These are phyloP conservation scores for Didymella pomorum DNA, from an alignment of 2,329 filamentous ascomycete species.

Conservation along the genomic window DNA sequence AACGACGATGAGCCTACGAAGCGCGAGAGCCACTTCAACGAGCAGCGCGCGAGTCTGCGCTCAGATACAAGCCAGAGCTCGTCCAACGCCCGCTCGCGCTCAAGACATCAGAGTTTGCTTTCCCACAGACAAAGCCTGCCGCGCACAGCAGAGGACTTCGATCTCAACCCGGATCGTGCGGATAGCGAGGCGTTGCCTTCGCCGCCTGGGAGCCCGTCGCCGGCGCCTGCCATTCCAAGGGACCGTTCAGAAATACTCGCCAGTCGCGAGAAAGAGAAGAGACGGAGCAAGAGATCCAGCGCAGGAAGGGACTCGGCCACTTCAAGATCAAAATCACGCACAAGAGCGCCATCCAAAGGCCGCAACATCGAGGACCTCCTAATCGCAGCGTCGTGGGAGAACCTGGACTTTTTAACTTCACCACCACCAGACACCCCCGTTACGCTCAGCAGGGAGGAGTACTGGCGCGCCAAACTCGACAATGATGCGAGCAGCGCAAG, in stretches of 20 bases:
- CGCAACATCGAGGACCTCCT: conserved; percentile 26
- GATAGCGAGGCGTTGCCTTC: conserved; percentile 18
- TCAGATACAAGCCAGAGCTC: conserved; percentile 34
- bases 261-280: conserved; percentile 14
- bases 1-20: conserved; percentile 36
- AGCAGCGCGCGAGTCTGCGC: conserved; percentile 41
- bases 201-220: conserved; percentile 22
- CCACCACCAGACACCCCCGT: conserved; percentile 30
- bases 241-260: conserved; percentile 3
- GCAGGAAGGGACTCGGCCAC: conserved; percentile 12
- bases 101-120: conserved; percentile 23
- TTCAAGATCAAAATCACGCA: conserved; percentile 12
- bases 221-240: conserved; percentile 20
- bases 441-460: conserved; percentile 2
- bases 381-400: conserved; percentile 29
- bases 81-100: conserved; percentile 23
- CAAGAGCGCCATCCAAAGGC: conserved; percentile 19
- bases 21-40: conserved; percentile 45
- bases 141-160: conserved; percentile 8
- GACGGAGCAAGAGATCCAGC: conserved; percentile 24
- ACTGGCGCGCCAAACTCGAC: conserved; percentile 4
- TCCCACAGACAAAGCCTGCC: conserved; percentile 11
- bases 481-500: conserved; percentile 8
- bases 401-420: conserved; percentile 32
- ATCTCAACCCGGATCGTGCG: conserved; percentile 24